A percentile compares a stretch with the other conserved stretches of the same genome.
phyloP scores from a whole-genome alignment of 2,329 filamentous ascomycete genomes.

The Graphilbum sp. region DNA sequence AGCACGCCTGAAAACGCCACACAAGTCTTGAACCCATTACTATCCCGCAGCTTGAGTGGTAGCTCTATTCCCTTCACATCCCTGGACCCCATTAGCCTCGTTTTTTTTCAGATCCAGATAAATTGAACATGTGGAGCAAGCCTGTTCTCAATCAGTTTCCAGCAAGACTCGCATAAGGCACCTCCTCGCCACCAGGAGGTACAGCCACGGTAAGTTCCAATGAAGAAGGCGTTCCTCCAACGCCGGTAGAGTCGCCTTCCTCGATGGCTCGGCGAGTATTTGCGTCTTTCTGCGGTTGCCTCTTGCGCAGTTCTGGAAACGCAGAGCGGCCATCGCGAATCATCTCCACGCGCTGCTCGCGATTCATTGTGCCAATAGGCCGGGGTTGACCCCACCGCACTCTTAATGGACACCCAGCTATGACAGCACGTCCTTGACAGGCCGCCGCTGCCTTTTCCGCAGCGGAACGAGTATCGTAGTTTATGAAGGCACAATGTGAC shows the following conservation, averaged over 20 bases:
- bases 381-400: constrained; percentile 90
- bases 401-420: constrained; percentile 77
- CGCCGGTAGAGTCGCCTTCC: constrained; percentile 4
- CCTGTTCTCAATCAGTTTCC: constrained; percentile 32
- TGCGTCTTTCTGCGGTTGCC: constrained; percentile 6
- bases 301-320: constrained; percentile 27
- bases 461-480: constrained; percentile 69
- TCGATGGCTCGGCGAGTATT: constrained; percentile 14
- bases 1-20: too few relatives aligned
- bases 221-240: constrained; percentile 7
- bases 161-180: constrained; percentile 71
- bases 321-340: constrained; percentile 58
- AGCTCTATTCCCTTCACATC: too few relatives aligned
- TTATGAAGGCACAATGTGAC: constrained; percentile 93
- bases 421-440: constrained; percentile 75
- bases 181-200: constrained; percentile 62
- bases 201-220: constrained; percentile 42
- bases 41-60: too few relatives aligned
- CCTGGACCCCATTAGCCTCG: too few relatives aligned
- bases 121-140: too few relatives aligned
- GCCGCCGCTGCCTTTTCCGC: constrained; percentile 75
- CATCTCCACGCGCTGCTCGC: constrained; percentile 67
- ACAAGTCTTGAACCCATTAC: too few relatives aligned
- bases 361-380: constrained; percentile 80
- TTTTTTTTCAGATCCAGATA: too few relatives aligned